Conservation (phyloP, 345 rosid species). For the Clarkia xantiana region DNA sequence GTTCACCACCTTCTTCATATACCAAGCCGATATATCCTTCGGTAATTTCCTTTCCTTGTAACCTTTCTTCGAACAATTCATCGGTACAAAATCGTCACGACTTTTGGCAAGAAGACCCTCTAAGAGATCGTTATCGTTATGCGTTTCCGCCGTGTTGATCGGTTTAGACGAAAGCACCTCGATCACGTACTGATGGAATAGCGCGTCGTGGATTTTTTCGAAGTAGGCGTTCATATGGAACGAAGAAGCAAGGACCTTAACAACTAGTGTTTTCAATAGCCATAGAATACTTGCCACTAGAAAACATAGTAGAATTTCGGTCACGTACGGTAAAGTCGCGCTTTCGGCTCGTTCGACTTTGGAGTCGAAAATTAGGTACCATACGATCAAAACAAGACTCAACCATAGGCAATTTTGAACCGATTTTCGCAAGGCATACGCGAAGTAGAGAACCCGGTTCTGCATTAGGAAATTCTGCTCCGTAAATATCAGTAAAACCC, state of each 20-base stretch:
- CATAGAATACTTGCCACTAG: slow-evolving; percentile 7
- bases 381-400: slow-evolving; percentile 9
- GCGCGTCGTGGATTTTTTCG: slow-evolving; percentile 7
- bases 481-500: slow-evolving; percentile 8
- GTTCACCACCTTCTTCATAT: slow-evolving; percentile 28
- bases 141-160: slow-evolving; percentile 3
- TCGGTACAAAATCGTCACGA: no score
- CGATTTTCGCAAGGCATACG: slow-evolving; percentile 9
- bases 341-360: not conserved
- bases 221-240: slow-evolving; percentile 12
- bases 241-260: no score
- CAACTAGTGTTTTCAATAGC: slow-evolving; percentile 9
- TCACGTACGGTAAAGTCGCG: slow-evolving; percentile 2
- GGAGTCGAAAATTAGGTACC: slow-evolving; percentile 5
- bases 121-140: slow-evolving; percentile 4
- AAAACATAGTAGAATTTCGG: slow-evolving; percentile 5
- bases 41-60: slow-evolving; percentile 13
- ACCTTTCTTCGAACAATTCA: not conserved
- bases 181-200: slow-evolving; percentile 5
- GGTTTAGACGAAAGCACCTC: slow-evolving; percentile 3
- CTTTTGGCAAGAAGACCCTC: slow-evolving; percentile 11
- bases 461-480: slow-evolving; percentile 6
- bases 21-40: slow-evolving; percentile 29
- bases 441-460: slow-evolving; percentile 9
- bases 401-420: slow-evolving; percentile 13